Base-by-base conservation (phyloP, 2,329 filamentous ascomycete species). In the Helicocarpus griseus region DNA sequence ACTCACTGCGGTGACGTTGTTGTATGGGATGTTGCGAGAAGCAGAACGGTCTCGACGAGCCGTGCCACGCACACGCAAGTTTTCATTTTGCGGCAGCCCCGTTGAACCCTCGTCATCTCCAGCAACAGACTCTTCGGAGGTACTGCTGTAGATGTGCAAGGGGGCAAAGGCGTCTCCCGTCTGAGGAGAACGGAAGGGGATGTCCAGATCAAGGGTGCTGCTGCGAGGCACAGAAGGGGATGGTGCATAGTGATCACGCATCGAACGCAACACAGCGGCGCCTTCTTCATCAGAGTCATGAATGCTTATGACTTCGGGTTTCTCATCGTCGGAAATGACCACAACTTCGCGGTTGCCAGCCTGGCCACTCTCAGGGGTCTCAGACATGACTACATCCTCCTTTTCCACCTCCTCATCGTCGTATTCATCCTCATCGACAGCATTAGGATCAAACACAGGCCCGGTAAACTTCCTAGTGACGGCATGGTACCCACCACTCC, bases 401-500 rank as follows among this genome's bases (percentile, higher is more conserved):
- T 36, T 26, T 3, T 43, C 51, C 3, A 24, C 31, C 13, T 11
- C 28, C 2, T 46, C 19, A 24, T 35, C 41, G 13, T 29, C 33
- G 26, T 36, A 44, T 4, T 39, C 17, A 14, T 50, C 33, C 13
- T 47, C 48, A 47, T 50, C 28, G 17, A 26, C 45, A n/a, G 44
- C 43, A 33, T 22, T 36, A 4, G 44, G 44, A 28, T 50, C 40
- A 40, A 51, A 58, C n/a, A 56, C 49, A 3, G 53, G 48, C 2
- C 56, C 56, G 5, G 13, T 53, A 33, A 57, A 58, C 17, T 41
- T 54, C 33, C 55, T 49, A 14, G 52, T 53, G 21, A 40, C 52
- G 5, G 51, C 53, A 47, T 63, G 61, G 5, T 43, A 51, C 26
- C 57, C 56, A 28, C 60, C 56, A 7, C 57, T 58, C 22, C 54